Percentiles rank a stretch among this genome's conserved stretches.
phyloP scores from a whole-genome alignment of 2,329 filamentous ascomycete species.

The Aspergillus alliaceus region DNA sequence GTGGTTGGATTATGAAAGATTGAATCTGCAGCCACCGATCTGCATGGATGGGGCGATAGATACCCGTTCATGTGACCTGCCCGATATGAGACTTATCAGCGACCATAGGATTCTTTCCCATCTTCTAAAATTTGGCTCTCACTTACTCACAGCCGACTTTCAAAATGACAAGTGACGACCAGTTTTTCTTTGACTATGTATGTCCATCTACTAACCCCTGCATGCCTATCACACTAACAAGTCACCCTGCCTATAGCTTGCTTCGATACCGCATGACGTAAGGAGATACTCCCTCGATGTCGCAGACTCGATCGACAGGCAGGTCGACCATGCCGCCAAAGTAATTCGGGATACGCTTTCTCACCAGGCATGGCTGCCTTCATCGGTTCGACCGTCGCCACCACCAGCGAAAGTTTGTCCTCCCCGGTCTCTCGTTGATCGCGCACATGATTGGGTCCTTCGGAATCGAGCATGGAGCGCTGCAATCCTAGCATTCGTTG shows the following conservation, averaged over 20 bases:
- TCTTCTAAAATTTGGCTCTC: not conserved
- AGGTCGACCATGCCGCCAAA: slow-evolving; percentile 74
- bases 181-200: slow-evolving; percentile 76
- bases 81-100: slow-evolving; percentile 8
- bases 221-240: slow-evolving; percentile 10
- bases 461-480: slow-evolving; percentile 73
- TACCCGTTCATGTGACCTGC: slow-evolving; percentile 19
- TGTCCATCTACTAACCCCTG: slow-evolving; percentile 35
- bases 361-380: slow-evolving; percentile 70
- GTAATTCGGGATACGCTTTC: slow-evolving; percentile 69
- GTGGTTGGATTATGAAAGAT: not conserved
- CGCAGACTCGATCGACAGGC: slow-evolving; percentile 76
- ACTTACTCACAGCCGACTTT: not conserved
- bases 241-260: slow-evolving; percentile 43
- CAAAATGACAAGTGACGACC: slow-evolving; percentile 76
- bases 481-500: slow-evolving; percentile 67
- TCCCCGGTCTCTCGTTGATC: slow-evolving; percentile 51
- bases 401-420: slow-evolving; percentile 25
- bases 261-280: slow-evolving; percentile 64
- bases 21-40: not conserved
- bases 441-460: slow-evolving; percentile 68
- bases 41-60: slow-evolving; percentile 1
- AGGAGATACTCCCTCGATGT: slow-evolving; percentile 69
- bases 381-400: slow-evolving; percentile 59
- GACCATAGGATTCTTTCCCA: not conserved